Conservation (phyloP, 2,329 filamentous ascomycete genomes). For the Myriosclerotinia curreyana region DNA sequence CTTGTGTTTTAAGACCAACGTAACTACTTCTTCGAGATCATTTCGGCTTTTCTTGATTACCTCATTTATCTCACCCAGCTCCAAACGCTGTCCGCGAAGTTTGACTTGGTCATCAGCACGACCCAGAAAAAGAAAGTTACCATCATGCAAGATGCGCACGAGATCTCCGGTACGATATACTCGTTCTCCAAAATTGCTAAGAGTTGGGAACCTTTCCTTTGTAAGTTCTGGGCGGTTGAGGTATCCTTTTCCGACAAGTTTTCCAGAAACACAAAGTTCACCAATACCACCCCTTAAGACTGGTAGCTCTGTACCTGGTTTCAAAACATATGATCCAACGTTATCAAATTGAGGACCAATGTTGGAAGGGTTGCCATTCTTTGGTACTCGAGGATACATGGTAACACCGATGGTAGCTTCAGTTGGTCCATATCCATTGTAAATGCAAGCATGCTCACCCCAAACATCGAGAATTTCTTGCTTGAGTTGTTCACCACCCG, state of each 20-base stretch:
- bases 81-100: slow-evolving; percentile 80
- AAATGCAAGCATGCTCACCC: slow-evolving; percentile 77
- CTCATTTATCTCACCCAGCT: slow-evolving; percentile 88
- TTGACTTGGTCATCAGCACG: slow-evolving; percentile 91
- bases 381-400: slow-evolving; percentile 78
- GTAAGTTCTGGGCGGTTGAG: slow-evolving; percentile 78
- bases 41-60: slow-evolving; percentile 64
- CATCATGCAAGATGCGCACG: slow-evolving; percentile 75
- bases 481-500: slow-evolving; percentile 82
- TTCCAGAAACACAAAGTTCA: slow-evolving; percentile 84
- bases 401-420: slow-evolving; percentile 92
- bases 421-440: slow-evolving; percentile 90
- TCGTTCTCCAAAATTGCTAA: slow-evolving; percentile 55
- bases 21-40: slow-evolving; percentile 65
- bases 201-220: slow-evolving; percentile 66
- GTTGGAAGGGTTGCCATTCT: slow-evolving; percentile 77
- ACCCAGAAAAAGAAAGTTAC: slow-evolving; percentile 82
- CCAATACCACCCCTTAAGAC: slow-evolving; percentile 77
- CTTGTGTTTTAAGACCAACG: slow-evolving; percentile 69
- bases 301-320: slow-evolving; percentile 64
- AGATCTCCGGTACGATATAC: slow-evolving; percentile 89
- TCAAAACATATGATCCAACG: slow-evolving; percentile 77
- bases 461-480: slow-evolving; percentile 86
- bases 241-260: slow-evolving; percentile 86
- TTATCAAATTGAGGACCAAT: slow-evolving; percentile 86